phyloP scores from a whole-genome alignment of 257 asterid genomes.

The Vinca minor region DNA sequence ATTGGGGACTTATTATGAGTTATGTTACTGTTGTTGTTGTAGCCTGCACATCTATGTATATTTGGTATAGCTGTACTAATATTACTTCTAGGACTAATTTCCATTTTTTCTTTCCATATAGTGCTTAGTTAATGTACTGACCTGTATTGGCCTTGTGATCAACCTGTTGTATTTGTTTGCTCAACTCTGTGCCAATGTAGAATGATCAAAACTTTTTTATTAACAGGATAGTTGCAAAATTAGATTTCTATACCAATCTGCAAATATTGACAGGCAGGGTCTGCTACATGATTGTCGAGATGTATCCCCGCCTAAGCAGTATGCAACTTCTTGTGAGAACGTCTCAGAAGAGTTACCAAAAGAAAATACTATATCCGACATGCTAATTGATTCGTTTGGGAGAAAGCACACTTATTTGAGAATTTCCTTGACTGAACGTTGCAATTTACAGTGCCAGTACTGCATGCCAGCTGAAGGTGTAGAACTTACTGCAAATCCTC shows the following conservation, averaged over 20 bases:
- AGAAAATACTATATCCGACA: constrained; percentile 41
- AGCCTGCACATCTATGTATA: not conserved
- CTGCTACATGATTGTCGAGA: constrained; percentile 17
- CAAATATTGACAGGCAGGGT: constrained; percentile 22
- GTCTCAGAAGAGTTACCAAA: constrained; percentile 30
- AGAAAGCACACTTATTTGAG: constrained; percentile 82
- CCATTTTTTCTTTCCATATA: not conserved
- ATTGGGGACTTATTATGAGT: not conserved
- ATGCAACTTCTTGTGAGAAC: constrained; percentile 46
- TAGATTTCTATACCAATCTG: constrained; percentile 20
- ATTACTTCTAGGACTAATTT: not conserved
- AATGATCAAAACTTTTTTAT: constrained; percentile 9
- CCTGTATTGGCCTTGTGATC: not conserved
- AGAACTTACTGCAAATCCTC: constrained; percentile 65
- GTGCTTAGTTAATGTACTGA: not conserved
- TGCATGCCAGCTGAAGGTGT: constrained; percentile 99
- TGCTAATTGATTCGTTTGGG: constrained; percentile 85
- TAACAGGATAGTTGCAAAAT: constrained; percentile 35
- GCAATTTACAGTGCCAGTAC: constrained; percentile 89
- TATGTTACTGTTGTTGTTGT: not conserved
- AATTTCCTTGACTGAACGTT: constrained; percentile 87
- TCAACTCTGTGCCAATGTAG: not conserved
- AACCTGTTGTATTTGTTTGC: not conserved
- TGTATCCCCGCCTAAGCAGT: constrained; percentile 29
- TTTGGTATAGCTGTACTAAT: not conserved